Evolutionary conservation across 2,329 filamentous ascomycete genomes (phyloP), one percentile per base, ranked within the genome.

Genomic region (Claviceps sorghi): DNA sequence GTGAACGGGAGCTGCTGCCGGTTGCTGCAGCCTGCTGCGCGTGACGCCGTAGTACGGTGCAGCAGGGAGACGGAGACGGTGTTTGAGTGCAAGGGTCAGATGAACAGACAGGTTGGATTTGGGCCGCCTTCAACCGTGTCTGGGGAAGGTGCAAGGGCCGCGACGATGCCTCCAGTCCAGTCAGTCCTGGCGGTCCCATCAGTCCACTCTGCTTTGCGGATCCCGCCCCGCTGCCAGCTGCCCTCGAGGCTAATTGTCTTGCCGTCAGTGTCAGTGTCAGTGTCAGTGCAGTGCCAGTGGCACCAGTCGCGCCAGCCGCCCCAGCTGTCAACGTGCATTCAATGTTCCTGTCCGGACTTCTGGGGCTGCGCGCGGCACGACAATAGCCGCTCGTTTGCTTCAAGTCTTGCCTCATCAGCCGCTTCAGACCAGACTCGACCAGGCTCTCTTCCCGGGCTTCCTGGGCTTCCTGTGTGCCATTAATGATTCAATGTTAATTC

Each of bases 321-420:
- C 2, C 4, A 41, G 38, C 17, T 41, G 34, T 19, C 15, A 26
- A 26, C n/a, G 9, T 52, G 41, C 52, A 51, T 51, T n/a, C n/a
- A n/a, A n/a, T n/a, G n/a, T n/a, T 54, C 49, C 52, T 40, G 30
- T 41, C 17, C 21, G 21, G 17, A 46, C 52, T 26, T 5, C 26
- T 26, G 26, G 26, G 5, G 26, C 26, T 26, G 26, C 26, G 26
- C 26, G 5, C 21, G 36, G 36, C 36, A 40, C 36, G 13, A 42
- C 40, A 52, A 54, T 46, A 54, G 46, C 42, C 40, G 43, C 47
- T 47, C 40, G n/a, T 49, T 34, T 43, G 10, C 32, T 19, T 49
- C 17, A 6, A n/a, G 22, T 29, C 41, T 26, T 4, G 3, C 26
- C 26, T 26, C 26, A 26, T 26, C 26, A 26, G 26, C 3, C 26